Evolutionary conservation across 495 filamentous ascomycete genomes (phyloP), one percentile per base, ranked within the genome.

Genomic region (Tricharina praecox): DNA sequence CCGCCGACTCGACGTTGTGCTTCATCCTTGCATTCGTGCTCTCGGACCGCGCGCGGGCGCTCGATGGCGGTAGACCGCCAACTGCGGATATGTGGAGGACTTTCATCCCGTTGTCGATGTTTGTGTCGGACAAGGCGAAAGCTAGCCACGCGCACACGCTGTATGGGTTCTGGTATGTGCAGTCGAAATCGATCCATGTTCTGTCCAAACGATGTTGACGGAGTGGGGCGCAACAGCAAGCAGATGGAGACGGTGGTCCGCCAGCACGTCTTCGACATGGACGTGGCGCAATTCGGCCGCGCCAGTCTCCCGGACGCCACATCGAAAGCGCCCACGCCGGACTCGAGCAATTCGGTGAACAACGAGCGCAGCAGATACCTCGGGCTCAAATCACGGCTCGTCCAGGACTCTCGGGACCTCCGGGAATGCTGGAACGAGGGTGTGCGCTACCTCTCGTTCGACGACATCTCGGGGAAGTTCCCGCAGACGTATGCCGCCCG

Each of bases 21-120:
- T 60, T 56, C 40, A 60, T 60, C 35, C 46, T 60, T 30, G 55
- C 57, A 9, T 60, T 60, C 36, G 48, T 56, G 23, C 51, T 53
- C 3, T 49, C 55, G 26, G 56, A 60, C 28, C 53, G 59, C 26
- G 41, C 41, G 11, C 56, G 53, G 44, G 19, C 43, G 1, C 49
- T 59, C 4, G n/a, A n/a, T n/a, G 52, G 53, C 33, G 45, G 45
- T 18, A 45, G 52, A 10, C 48, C 52, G 21, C 46, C 47, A 8
- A 50, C 45, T 5, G 47, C 49, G 3, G 56, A 60, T 2, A 52
- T 47, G 23, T 60, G 57, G 57, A 51, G 57, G 3, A 61, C 57
- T 1, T 61, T 55, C n/a, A 54, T 60, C n/a, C 56, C 57, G 9
- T 47, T 60, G 23, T 53, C 52, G 5, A 49, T 43, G 30, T 59